phyloP scores from a whole-genome alignment of 2,329 filamentous ascomycete genomes.

The Scedosporium aurantiacum region DNA sequence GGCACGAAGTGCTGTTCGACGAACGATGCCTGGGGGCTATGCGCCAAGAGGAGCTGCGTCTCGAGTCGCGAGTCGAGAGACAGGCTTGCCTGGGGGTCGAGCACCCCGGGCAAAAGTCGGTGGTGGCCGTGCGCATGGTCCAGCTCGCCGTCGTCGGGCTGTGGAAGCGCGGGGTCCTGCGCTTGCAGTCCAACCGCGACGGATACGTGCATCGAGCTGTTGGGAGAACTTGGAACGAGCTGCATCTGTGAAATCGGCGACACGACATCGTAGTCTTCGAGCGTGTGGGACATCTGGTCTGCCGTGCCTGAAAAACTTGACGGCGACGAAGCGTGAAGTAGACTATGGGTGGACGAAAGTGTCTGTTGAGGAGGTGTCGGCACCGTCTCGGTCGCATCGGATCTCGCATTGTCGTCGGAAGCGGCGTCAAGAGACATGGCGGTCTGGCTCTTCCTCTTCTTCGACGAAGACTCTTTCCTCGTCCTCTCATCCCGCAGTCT shows the following conservation, averaged over 20 bases:
- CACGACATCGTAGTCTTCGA: constrained; percentile 8
- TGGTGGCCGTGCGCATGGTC: not conserved
- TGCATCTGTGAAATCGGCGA: constrained; percentile 9
- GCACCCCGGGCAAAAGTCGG: not conserved
- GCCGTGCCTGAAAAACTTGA: constrained; percentile 9
- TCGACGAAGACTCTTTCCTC: constrained; percentile 33
- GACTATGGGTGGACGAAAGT: not conserved
- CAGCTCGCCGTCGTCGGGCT: not conserved
- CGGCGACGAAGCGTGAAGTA: not conserved
- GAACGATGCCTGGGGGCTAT: constrained; percentile 26
- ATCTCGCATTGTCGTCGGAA: not conserved
- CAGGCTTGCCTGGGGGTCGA: constrained; percentile 10
- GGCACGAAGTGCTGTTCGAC: constrained; percentile 21
- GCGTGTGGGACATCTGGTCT: constrained; percentile 10
- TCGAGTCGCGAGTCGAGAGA: constrained; percentile 24
- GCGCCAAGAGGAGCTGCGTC: constrained; percentile 26
- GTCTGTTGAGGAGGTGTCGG: not conserved
- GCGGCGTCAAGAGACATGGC: constrained; percentile 3
- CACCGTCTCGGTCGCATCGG: not conserved
- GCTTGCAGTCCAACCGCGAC: constrained; percentile 9
- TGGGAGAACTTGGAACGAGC: constrained; percentile 6
- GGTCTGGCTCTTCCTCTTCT: constrained; percentile 6
- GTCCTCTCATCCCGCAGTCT: constrained; percentile 57
- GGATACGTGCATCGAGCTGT: constrained; percentile 8
- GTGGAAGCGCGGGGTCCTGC: not conserved